Conservation (phyloP, 2,329 filamentous ascomycete genomes). For the Trichoderma cornu-damae region DNA sequence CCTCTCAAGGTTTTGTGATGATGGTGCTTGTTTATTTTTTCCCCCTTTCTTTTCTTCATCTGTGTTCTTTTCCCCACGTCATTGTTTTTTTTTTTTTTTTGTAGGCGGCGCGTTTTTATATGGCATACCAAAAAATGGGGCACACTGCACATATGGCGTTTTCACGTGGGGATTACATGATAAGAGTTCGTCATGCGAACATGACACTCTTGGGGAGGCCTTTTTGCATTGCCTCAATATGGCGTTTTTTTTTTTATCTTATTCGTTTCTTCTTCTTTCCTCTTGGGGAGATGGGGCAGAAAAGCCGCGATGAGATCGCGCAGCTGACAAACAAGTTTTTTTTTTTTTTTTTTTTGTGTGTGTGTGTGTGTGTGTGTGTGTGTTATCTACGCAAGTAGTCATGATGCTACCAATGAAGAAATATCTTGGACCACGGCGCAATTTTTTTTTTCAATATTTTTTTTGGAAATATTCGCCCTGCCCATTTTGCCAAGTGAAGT, state of each 20-base stretch:
- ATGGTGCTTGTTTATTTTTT: conserved; percentile 2
- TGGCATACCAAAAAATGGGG: conserved; percentile 13
- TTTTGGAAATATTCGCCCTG: neutral
- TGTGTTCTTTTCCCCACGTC: conserved; percentile 3
- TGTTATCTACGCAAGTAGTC: conserved; percentile 14
- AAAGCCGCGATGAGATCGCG: conserved; percentile 7
- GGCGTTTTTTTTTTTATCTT: conserved; percentile 12
- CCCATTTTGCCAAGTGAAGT: neutral
- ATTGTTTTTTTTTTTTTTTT: conserved; percentile 13
- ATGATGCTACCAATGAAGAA: conserved; percentile 16
- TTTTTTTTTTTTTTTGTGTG: neutral
- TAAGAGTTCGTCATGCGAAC: conserved; percentile 8
- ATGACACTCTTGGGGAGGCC: conserved; percentile 8
- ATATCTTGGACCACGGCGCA: neutral
- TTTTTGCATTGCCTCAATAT: neutral
- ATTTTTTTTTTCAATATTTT: neutral
- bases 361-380: no score
- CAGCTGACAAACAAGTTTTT: conserved; percentile 6
- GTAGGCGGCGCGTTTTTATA: conserved; percentile 7
- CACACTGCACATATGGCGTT: conserved; percentile 13
- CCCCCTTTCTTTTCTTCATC: neutral
- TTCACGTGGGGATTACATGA: conserved; percentile 14
- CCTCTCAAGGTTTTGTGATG: neutral
- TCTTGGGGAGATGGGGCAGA: neutral
- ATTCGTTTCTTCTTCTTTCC: no score